These are phyloP conservation scores for Psilocybe subaeruginosa DNA, from an alignment of 768 basidiomycete genomes.

Conservation along the genomic window DNA sequence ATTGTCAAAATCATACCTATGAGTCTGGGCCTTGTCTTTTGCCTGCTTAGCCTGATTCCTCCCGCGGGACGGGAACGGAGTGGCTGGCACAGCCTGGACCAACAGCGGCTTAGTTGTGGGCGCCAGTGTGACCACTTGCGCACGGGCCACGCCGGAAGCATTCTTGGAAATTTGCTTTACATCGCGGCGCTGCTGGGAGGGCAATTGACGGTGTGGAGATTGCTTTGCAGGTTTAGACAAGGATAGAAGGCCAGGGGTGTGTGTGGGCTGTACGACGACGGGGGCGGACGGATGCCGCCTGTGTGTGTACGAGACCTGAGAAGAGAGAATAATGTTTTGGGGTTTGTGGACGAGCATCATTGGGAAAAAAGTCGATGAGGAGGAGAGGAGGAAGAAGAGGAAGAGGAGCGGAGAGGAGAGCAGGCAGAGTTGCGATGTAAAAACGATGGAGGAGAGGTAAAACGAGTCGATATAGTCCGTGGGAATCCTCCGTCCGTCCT, in stretches of 20 bases:
- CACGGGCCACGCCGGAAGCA: constrained; percentile 29
- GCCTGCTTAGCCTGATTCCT: constrained; percentile 29
- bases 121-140: constrained; percentile 27
- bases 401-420: constrained; percentile 21
- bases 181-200: constrained; percentile 26
- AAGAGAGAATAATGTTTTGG: constrained; percentile 32
- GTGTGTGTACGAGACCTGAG: constrained; percentile 40
- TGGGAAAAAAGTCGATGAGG: constrained; percentile 25
- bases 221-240: constrained; percentile 58
- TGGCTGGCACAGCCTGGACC: constrained; percentile 26
- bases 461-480: constrained; percentile 19
- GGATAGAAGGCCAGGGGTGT: constrained; percentile 72
- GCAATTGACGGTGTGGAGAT: constrained; percentile 27
- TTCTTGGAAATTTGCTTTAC: constrained; percentile 30
- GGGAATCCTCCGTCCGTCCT: constrained; percentile 5
- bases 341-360: constrained; percentile 57
- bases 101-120: constrained; percentile 26
- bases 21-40: constrained; percentile 30
- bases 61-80: constrained; percentile 35
- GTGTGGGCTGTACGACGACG: constrained; percentile 70
- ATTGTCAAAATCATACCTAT: constrained; percentile 19
- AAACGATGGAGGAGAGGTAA: constrained; percentile 10
- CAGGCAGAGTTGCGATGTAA: constrained; percentile 18
- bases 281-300: constrained; percentile 72
- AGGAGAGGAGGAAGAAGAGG: constrained; percentile 21